Percentiles rank a stretch among this genome's conserved stretches.
These are phyloP conservation scores for Pholiota adiposa DNA, from an alignment of 1,284 basidiomycete species.

Conservation along the genomic window DNA sequence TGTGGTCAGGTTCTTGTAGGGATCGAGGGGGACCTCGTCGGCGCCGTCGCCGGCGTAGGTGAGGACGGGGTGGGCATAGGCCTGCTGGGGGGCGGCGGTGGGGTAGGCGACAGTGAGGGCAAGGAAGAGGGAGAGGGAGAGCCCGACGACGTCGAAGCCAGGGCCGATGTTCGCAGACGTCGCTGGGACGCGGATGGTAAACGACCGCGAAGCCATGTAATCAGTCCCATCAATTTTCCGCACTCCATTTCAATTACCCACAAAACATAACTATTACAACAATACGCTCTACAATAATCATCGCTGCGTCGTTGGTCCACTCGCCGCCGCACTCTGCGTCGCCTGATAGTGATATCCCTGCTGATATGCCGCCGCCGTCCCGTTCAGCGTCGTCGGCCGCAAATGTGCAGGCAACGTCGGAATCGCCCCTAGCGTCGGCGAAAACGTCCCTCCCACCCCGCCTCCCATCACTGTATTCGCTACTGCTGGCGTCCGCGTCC, in stretches of 20 bases:
- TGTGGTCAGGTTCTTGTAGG: conserved; percentile 98
- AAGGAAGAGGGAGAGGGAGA: conserved; percentile 91
- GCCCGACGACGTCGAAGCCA: conserved; percentile 98
- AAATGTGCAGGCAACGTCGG: conserved; percentile 38
- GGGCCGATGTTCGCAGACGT: conserved; percentile 99
- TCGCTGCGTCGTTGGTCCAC: conserved; percentile 16
- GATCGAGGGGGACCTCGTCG: conserved; percentile 88
- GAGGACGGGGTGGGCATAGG: conserved; percentile 63
- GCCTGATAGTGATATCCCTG: conserved; percentile 32
- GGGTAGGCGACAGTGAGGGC: conserved; percentile 69
- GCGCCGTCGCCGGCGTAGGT: conserved; percentile 90
- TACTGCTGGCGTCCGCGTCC: conserved; percentile 41
- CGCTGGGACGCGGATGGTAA: conserved; percentile 87
- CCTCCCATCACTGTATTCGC: conserved; percentile 46
- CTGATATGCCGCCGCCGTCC: conserved; percentile 19
- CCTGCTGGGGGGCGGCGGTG: conserved; percentile 26
- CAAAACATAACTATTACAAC: not conserved
- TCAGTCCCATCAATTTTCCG: not conserved
- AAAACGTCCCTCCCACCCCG: conserved; percentile 9
- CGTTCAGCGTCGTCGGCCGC: conserved; percentile 25
- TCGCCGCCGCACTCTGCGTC: conserved; percentile 25
- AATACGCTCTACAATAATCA: no score
- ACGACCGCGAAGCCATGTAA: conserved; percentile 34
- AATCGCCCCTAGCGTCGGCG: conserved; percentile 21
- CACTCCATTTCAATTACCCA: not conserved